Conservation (phyloP, 129 eudicot genomes). For the Cynara cardunculus region DNA sequence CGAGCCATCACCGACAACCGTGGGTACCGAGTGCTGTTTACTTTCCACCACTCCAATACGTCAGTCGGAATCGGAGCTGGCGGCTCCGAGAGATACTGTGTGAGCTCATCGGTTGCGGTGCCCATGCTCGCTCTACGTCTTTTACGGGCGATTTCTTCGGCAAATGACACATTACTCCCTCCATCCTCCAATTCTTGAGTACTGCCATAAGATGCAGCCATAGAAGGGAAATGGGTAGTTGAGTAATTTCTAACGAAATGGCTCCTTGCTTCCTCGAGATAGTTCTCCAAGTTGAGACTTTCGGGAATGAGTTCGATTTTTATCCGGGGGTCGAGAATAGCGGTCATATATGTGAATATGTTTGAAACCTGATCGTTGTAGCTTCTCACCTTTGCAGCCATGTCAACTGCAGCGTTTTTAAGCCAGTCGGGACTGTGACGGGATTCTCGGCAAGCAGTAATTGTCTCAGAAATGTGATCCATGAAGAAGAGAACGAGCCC, state of each 20-base stretch:
- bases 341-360: constrained; percentile 76
- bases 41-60: constrained; percentile 95
- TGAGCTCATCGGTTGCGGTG: constrained; percentile 69
- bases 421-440: constrained; percentile 91
- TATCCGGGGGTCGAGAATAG: constrained; percentile 87
- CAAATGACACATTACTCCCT: constrained; percentile 67
- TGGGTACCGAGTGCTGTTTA: constrained; percentile 73
- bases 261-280: constrained; percentile 68
- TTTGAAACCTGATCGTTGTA: constrained; percentile 72
- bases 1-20: constrained; percentile 88
- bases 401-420: constrained; percentile 64
- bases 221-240: constrained; percentile 44
- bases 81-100: constrained; percentile 80
- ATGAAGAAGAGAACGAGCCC: constrained; percentile 96
- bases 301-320: constrained; percentile 85
- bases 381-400: constrained; percentile 53
- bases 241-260: constrained; percentile 75
- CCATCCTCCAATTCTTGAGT: constrained; percentile 59
- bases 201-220: constrained; percentile 38
- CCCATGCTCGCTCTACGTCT: constrained; percentile 71
- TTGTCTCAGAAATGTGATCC: constrained; percentile 86
- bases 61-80: constrained; percentile 78
- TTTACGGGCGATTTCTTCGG: constrained; percentile 95
- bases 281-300: constrained; percentile 62
- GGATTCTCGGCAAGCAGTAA: constrained; percentile 67